Evolutionary conservation across 352 stramenopile genomes (phyloP).

Genomic region (Globisporangium megalacanthum): DNA sequence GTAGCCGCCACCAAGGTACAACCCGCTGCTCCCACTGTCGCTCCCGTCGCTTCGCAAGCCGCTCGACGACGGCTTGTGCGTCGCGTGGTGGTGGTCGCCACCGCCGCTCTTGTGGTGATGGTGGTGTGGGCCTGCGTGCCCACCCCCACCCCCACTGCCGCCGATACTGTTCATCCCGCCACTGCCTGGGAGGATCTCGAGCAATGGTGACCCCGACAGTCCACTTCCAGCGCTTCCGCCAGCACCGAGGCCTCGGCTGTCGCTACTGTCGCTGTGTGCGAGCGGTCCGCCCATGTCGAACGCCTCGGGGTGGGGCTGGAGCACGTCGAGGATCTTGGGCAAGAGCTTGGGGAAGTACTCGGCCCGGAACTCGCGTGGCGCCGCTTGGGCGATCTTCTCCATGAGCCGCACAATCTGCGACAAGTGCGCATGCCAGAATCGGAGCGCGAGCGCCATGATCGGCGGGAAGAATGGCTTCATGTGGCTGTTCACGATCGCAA

Average conservation of each 20-base stretch:
- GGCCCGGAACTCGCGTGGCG: conserved; percentile 69
- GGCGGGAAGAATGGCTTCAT: conserved; percentile 95
- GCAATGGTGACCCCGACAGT: conserved; percentile 3
- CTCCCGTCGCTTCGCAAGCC: not conserved
- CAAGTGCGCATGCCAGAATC: conserved; percentile 96
- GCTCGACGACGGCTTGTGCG: not conserved
- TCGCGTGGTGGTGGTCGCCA: conserved; percentile 4
- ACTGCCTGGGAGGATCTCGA: not conserved
- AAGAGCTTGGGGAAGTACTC: conserved; percentile 87
- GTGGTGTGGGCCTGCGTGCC: conserved; percentile 12
- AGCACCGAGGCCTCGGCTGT: conserved; percentile 9
- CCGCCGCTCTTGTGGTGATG: conserved; percentile 15
- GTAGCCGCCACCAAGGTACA: not conserved
- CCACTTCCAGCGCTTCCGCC: not conserved
- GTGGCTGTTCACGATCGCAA: conserved; percentile 94
- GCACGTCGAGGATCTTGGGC: conserved; percentile 82
- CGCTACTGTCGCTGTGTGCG: conserved; percentile 16
- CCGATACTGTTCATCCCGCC: not conserved
- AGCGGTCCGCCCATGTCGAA: conserved; percentile 43
- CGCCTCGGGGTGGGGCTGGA: conserved; percentile 76
- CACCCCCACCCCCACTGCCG: not conserved
- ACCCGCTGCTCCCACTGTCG: not conserved
- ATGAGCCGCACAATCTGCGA: conserved; percentile 95
- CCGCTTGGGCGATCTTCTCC: conserved; percentile 82
- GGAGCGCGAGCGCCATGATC: conserved; percentile 95